Base-by-base conservation (phyloP, 441 rosid species). In the Adansonia grandidieri region DNA sequence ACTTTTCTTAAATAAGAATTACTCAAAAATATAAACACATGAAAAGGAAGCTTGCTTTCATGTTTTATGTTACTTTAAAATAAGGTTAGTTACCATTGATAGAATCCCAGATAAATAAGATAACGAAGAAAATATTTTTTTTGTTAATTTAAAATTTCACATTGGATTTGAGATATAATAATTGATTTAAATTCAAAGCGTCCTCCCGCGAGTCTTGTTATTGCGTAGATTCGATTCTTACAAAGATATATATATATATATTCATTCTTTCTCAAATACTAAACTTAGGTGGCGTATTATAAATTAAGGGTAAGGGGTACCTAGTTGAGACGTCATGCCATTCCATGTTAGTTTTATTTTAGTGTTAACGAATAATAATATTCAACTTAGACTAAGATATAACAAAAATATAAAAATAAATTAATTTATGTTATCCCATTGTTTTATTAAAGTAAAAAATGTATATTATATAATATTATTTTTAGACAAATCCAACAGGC, bases 251-350 rank as follows among this genome's bases (percentile, higher is more conserved):
- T 32, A 32, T 32, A 32, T 32, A 56, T 5, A 17, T 17, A 19
- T 17, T 19, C 19, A 19, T 19, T 17, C 1, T 2, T 44, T 42
- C 24, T 17, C 5, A 42, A 66, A 40, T 67, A 9, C 32, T 5
- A 67, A 44, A 19, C 71, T 66, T 42, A 17, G 28, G 8, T 5
- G 17, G 7, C 9, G 28, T 42, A 42, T 17, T 20, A 57, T 57
- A n/a, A 66, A 8, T 17, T 57, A 65, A 7, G 66, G 15, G 37
- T 61, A 62, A 62, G 70, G 24, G 70, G 42, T 66, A 42, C 51
- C 24, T 40, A 6, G 70, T 65, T 65, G 24, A 65, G 22, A 42
- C 51, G 17, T 42, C 50, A 42, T 66, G 71, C 14, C 14, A 6
- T 57, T 24, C 28, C 62, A 42, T 42, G 51, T n/a, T 28, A 5